phyloP scores from a whole-genome alignment of 345 rosid genomes.

The Bretschneidera sinensis region DNA sequence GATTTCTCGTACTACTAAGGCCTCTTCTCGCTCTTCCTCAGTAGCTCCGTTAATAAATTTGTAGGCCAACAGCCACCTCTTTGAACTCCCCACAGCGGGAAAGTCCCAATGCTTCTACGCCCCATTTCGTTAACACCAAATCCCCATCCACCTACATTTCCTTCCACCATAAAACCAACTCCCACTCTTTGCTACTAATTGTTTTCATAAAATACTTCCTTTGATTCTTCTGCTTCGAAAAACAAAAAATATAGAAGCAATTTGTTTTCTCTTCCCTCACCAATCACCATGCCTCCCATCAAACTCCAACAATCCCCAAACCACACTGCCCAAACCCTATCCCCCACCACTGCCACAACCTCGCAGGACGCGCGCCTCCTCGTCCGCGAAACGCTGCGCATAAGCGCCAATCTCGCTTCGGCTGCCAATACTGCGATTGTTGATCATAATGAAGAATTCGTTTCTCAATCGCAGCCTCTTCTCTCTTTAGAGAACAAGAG shows the following conservation, averaged over 20 bases:
- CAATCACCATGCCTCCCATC: slow-evolving; percentile 27
- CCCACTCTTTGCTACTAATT: too few relatives aligned
- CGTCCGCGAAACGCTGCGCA: slow-evolving; percentile 91
- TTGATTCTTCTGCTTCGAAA: too few relatives aligned
- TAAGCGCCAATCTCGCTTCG: slow-evolving; percentile 82
- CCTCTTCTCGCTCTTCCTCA: too few relatives aligned
- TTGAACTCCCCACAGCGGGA: neutral
- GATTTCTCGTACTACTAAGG: too few relatives aligned
- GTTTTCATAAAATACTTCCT: too few relatives aligned
- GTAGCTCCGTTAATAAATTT: neutral
- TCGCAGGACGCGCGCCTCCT: slow-evolving; percentile 65
- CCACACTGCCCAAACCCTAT: slow-evolving; percentile 33
- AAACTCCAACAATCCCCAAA: slow-evolving; percentile 48
- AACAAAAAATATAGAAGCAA: too few relatives aligned
- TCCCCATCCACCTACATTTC: neutral
- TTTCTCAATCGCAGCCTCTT: neutral
- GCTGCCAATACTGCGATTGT: slow-evolving; percentile 15
- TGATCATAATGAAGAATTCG: slow-evolving; percentile 4
- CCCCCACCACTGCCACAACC: slow-evolving; percentile 21
- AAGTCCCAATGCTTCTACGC: neutral
- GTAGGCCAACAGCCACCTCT: neutral
- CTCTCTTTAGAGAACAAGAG: neutral
- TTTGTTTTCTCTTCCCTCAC: too few relatives aligned
- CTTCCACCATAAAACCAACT: neutral
- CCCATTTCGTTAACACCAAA: neutral